phyloP scores from a whole-genome alignment of 805 yeast genomes.

The Teunomyces kruisii region DNA sequence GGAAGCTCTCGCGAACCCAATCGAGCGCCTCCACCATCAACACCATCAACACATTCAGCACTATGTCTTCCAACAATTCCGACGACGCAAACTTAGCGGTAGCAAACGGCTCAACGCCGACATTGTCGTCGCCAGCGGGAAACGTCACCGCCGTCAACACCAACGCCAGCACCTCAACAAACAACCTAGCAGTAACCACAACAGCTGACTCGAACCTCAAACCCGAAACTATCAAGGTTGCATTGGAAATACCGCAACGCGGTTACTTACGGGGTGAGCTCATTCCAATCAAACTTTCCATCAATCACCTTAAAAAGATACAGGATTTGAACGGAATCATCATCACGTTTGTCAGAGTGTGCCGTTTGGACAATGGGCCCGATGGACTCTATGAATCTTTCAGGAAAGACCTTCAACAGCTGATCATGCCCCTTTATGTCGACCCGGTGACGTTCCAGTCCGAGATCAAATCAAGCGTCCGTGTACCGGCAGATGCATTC shows the following conservation, averaged over 20 bases:
- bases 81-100: constrained; percentile 13
- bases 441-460: constrained; percentile 62
- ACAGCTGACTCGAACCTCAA: constrained; percentile 3
- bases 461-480: constrained; percentile 59
- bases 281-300: constrained; percentile 66
- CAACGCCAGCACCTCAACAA: neutral
- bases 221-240: constrained; percentile 35
- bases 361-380: constrained; percentile 60
- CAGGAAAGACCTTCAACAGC: constrained; percentile 80
- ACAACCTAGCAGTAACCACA: neutral
- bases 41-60: constrained; percentile 24
- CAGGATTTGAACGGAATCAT: constrained; percentile 73
- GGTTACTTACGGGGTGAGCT: constrained; percentile 81
- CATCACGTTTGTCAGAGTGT: constrained; percentile 75
- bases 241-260: constrained; percentile 46
- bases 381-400: constrained; percentile 67
- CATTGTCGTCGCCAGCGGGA: constrained; percentile 3
- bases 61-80: constrained; percentile 33
- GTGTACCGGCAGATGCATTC: constrained; percentile 81
- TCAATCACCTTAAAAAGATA: constrained; percentile 70
- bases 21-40: constrained; percentile 34
- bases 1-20: constrained; percentile 33
- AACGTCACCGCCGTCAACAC: constrained; percentile 4
- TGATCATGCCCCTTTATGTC: constrained; percentile 72
- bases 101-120: neutral